phyloP scores from a whole-genome alignment of 805 yeast genomes.

The Candida tallmaniae region DNA sequence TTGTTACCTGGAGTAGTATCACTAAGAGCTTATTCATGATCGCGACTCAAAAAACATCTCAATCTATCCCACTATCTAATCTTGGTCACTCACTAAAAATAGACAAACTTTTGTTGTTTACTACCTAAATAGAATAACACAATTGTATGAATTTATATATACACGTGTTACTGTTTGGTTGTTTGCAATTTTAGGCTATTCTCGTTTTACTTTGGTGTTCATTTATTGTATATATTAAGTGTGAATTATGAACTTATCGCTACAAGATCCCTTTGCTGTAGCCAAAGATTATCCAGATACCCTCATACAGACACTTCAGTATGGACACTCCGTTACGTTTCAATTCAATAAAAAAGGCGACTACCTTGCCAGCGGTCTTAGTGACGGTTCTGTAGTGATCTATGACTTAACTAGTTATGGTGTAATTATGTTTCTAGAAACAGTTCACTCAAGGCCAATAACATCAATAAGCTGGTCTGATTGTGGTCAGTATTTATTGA shows the following conservation, averaged over 20 bases:
- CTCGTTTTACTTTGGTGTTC: no score
- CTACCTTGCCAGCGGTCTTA: constrained; percentile 76
- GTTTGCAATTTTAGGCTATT: no score
- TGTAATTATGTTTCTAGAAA: constrained; percentile 48
- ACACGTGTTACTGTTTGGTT: no score
- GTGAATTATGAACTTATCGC: constrained; percentile 78
- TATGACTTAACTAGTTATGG: constrained; percentile 69
- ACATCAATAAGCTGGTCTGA: constrained; percentile 73
- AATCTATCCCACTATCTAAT: no score
- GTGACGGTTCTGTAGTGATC: constrained; percentile 68
- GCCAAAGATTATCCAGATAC: constrained; percentile 90
- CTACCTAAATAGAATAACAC: no score
- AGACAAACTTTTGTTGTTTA: no score
- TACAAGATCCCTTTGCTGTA: constrained; percentile 87
- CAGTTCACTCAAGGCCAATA: constrained; percentile 66
- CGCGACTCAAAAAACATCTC: no score
- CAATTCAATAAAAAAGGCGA: constrained; percentile 74
- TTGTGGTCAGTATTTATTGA: constrained; percentile 64
- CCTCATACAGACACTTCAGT: constrained; percentile 63
- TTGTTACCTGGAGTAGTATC: no score
- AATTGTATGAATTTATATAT: no score
- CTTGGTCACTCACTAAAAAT: no score
- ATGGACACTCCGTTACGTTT: constrained; percentile 63
- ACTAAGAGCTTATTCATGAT: neutral
- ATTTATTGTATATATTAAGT: no score